phyloP scores from a whole-genome alignment of 129 eudicot genomes.

The Ambrosia artemisiifolia region DNA sequence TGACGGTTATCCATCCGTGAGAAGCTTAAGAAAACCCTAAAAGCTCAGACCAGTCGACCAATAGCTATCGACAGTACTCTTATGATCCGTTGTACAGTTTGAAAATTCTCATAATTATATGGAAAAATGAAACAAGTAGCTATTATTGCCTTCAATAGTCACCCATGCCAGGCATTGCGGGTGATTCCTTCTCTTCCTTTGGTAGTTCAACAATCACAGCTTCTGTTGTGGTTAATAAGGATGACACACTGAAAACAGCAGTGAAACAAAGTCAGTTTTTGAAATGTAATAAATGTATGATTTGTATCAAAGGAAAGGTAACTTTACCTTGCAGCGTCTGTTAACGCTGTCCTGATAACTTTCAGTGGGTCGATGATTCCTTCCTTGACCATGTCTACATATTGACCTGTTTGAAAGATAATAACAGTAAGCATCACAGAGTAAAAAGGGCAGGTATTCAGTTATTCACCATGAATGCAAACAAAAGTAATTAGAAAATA shows the following conservation, averaged over 20 bases:
- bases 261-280: neutral
- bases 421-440: slow-evolving; percentile 3
- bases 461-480: neutral
- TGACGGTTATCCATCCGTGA: slow-evolving; percentile 2
- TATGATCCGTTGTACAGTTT: slow-evolving; percentile 30
- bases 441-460: neutral
- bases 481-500: too few relatives aligned
- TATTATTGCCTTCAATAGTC: slow-evolving; percentile 32
- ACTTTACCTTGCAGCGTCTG: slow-evolving; percentile 66
- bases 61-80: neutral
- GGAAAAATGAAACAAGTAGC: slow-evolving; percentile 8
- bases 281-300: neutral
- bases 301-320: neutral
- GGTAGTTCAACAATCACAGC: slow-evolving; percentile 71
- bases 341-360: slow-evolving; percentile 70
- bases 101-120: slow-evolving; percentile 1
- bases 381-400: slow-evolving; percentile 68
- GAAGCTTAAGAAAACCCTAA: neutral
- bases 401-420: slow-evolving; percentile 44
- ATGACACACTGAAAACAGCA: slow-evolving; percentile 46
- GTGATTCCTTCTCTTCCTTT: slow-evolving; percentile 46
- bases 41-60: slow-evolving; percentile 17
- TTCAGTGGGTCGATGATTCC: slow-evolving; percentile 80
- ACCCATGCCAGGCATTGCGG: slow-evolving; percentile 59
- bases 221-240: slow-evolving; percentile 70